Base-by-base conservation (phyloP, 2,329 filamentous ascomycete species). In the Claviceps fusiformis region DNA sequence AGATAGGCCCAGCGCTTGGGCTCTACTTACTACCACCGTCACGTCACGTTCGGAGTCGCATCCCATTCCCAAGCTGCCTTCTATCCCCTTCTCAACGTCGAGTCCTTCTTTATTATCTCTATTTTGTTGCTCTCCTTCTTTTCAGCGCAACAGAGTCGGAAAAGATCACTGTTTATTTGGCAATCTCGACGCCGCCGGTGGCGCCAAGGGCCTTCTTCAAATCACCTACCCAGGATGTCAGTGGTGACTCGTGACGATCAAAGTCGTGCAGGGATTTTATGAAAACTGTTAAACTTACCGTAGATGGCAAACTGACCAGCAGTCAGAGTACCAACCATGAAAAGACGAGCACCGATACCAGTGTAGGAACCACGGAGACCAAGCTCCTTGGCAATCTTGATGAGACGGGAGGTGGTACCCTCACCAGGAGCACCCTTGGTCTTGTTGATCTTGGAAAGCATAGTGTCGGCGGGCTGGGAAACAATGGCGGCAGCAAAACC, bases 361-460 rank as follows among this genome's bases (percentile, higher is more conserved):
- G 79, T 75, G 77, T 85, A 95, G 55, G 81, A 86, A 64, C 89
- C 89, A 64, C 78, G 79, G 70, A 95, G 59, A 68, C 89, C 89
- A 65, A 95, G 86, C 75, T 95, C 88, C 75, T 85, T 86, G 63
- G 75, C 87, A 67, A 95, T 95, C 85, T 93, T 93, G 78, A 92
- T 78, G 67, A 95, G 75, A 73, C 89, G 85, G 71, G 77, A 80
- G 69, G 81, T 81, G 66, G 87, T 93, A 67, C 89, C 83, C 78
- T 95, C 87, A 78, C 89, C 89, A 62, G 89, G 88, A 58, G 83
- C 77, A 75, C 87, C 89, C 79, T 89, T 84, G 75, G 86, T 89
- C 86, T 93, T 93, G 86, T 95, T 95, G 80, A 95, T 93, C 83
- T 92, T 93, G 76, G 82, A 87, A 61, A 95, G 84, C 89, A 95